Evolutionary conservation across 2,329 filamentous ascomycete species (phyloP).

Genomic region (Aspergillus clavatus): DNA sequence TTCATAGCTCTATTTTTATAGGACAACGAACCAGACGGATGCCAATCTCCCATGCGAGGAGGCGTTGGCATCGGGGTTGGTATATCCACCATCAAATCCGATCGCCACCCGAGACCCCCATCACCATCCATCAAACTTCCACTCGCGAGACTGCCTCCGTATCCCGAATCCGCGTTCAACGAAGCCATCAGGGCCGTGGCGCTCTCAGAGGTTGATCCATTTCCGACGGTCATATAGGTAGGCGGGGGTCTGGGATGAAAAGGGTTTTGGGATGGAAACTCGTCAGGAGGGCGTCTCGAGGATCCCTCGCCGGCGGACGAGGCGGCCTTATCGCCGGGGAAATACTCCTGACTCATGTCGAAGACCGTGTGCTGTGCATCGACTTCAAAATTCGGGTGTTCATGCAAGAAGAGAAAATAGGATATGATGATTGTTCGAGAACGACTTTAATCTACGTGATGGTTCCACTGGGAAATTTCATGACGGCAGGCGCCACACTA

Average conservation of each 20-base stretch:
- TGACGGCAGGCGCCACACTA: constrained; percentile 16
- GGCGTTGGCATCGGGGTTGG: constrained; percentile 55
- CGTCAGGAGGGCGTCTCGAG: constrained; percentile 27
- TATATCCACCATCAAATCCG: constrained; percentile 53
- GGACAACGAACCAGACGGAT: constrained; percentile 35
- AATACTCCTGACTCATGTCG: constrained; percentile 43
- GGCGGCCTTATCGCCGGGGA: constrained; percentile 29
- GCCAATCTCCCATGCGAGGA: constrained; percentile 45
- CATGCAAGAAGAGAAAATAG: constrained; percentile 5
- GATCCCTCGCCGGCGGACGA: constrained; percentile 36
- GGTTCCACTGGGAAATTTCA: constrained; percentile 18
- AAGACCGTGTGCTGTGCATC: constrained; percentile 11
- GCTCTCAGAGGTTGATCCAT: constrained; percentile 73
- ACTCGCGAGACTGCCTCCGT: constrained; percentile 72
- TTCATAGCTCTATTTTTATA: background rate
- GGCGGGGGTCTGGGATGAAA: constrained; percentile 42
- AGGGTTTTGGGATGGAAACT: constrained; percentile 24
- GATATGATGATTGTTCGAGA: constrained; percentile 1
- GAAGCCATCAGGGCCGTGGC: constrained; percentile 75
- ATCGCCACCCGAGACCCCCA: constrained; percentile 48
- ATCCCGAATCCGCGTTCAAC: constrained; percentile 84
- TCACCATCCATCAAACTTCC: constrained; percentile 50
- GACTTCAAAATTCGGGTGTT: constrained; percentile 5
- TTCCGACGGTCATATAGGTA: constrained; percentile 83
- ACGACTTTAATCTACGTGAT: background rate